These are phyloP conservation scores for Tylopilus subfusipes DNA, from an alignment of 768 basidiomycete genomes.

Conservation along the genomic window DNA sequence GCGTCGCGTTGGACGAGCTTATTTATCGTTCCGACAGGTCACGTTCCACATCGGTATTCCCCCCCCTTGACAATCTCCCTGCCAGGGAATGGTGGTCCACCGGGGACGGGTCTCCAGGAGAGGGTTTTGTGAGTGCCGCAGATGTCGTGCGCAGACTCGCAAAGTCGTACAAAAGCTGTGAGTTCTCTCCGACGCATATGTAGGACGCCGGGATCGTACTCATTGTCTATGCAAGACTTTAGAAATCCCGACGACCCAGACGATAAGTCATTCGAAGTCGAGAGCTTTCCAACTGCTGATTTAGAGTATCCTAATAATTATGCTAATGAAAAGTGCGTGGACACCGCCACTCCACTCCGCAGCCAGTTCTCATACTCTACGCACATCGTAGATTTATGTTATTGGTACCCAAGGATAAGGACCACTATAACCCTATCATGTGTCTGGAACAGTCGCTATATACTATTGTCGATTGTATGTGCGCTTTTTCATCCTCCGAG, in stretches of 20 bases:
- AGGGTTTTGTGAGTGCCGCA: constrained; percentile 59
- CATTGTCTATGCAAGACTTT: constrained; percentile 51
- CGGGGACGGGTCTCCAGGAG: constrained; percentile 51
- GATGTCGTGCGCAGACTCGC: constrained; percentile 57
- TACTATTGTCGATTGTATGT: constrained; percentile 68
- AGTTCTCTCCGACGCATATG: constrained; percentile 24
- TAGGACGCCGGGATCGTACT: constrained; percentile 1
- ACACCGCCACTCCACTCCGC: background rate
- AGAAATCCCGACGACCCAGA: constrained; percentile 58
- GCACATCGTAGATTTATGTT: constrained; percentile 57
- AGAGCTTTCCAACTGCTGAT: constrained; percentile 60
- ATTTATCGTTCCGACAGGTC: constrained; percentile 57
- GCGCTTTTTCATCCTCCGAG: constrained; percentile 18
- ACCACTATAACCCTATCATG: constrained; percentile 84
- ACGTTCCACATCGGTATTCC: constrained; percentile 58
- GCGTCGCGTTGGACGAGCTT: constrained; percentile 47
- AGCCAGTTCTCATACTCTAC: background rate
- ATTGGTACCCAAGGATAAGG: constrained; percentile 76
- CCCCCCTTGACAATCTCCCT: constrained; percentile 27
- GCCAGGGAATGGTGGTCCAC: constrained; percentile 45
- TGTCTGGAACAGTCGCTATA: constrained; percentile 69
- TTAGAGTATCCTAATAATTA: constrained; percentile 75
- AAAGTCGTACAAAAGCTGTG: constrained; percentile 69
- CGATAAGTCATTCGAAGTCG: constrained; percentile 63
- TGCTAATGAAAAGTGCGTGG: constrained; percentile 61